phyloP scores from a whole-genome alignment of 179 eudicot species.

The Patellifolia procumbens region DNA sequence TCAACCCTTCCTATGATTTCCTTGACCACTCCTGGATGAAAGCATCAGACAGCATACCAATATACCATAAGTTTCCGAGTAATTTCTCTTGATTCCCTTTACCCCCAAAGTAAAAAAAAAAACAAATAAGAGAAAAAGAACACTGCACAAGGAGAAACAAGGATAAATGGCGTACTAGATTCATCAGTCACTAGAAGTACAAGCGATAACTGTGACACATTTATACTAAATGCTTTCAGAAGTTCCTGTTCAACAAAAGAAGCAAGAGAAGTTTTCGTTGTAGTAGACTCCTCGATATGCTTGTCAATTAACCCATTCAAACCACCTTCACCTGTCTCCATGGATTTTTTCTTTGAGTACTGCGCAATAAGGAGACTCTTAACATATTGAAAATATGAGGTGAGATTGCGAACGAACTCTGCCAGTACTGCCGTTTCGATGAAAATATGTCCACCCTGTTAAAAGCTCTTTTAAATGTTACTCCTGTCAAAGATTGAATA shows the following conservation, averaged over 20 bases:
- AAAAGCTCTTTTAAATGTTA: conserved; percentile 36
- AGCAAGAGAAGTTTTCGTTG: conserved; percentile 23
- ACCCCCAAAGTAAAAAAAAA: no score
- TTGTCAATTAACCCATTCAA: conserved; percentile 31
- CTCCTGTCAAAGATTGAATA: neutral
- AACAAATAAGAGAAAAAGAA: neutral
- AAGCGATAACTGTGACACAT: conserved; percentile 59
- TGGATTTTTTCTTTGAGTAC: conserved; percentile 29
- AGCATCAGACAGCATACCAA: conserved; percentile 18
- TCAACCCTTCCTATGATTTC: conserved; percentile 62
- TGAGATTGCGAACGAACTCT: conserved; percentile 46
- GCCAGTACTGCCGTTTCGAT: conserved; percentile 55
- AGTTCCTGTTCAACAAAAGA: conserved; percentile 38
- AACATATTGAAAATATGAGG: conserved; percentile 46
- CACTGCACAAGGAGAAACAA: conserved; percentile 2
- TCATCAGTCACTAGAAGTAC: conserved; percentile 61
- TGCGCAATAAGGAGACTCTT: conserved; percentile 39
- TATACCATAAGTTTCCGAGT: conserved; percentile 7
- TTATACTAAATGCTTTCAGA: conserved; percentile 49
- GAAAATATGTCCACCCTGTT: conserved; percentile 77
- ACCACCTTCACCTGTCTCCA: conserved; percentile 36
- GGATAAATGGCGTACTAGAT: conserved; percentile 50
- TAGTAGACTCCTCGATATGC: conserved; percentile 27
- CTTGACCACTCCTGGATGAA: conserved; percentile 60
- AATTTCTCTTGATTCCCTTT: neutral